These are phyloP conservation scores for Monosporascus sp. DNA, from an alignment of 2,329 filamentous ascomycete genomes.

Conservation along the genomic window DNA sequence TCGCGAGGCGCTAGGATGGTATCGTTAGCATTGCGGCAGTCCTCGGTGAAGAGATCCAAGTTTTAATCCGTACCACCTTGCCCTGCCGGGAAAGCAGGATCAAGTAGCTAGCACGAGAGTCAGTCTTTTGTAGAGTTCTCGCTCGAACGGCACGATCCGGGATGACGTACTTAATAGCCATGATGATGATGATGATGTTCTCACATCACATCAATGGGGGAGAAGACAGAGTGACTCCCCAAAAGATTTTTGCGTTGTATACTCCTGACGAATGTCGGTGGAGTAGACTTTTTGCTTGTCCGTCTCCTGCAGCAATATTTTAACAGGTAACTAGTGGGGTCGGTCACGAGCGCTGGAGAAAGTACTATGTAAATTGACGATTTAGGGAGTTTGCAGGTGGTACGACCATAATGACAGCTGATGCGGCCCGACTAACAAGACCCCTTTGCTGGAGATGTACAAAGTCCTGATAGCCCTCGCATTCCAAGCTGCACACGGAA, in stretches of 20 bases:
- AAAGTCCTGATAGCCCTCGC: no score
- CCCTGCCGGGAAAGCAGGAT: slow-evolving; percentile 97
- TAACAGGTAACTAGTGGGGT: slow-evolving; percentile 21
- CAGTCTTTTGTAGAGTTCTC: slow-evolving; percentile 18
- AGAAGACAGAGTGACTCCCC: slow-evolving; percentile 6
- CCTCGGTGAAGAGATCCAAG: slow-evolving; percentile 27
- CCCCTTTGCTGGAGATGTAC: no score
- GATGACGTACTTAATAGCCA: slow-evolving; percentile 47
- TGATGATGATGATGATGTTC: slow-evolving; percentile 23
- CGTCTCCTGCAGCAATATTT: slow-evolving; percentile 16
- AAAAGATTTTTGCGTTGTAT: slow-evolving; percentile 8
- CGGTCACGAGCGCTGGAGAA: slow-evolving; percentile 20
- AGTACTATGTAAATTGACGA: not conserved
- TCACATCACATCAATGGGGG: slow-evolving; percentile 19
- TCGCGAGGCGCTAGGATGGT: slow-evolving; percentile 76
- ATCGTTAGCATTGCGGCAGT: slow-evolving; percentile 6
- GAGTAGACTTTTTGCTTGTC: not conserved
- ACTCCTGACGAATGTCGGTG: slow-evolving; percentile 1
- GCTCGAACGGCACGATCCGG: slow-evolving; percentile 2
- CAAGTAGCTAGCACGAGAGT: slow-evolving; percentile 67
- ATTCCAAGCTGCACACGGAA: no score
- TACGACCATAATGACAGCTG: not conserved
- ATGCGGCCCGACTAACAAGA: not conserved
- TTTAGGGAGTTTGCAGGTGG: not conserved
- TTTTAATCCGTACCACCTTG: slow-evolving; percentile 78